Conservation (phyloP, 2,329 filamentous ascomycete genomes). For the Verticillium albo-atrum region DNA sequence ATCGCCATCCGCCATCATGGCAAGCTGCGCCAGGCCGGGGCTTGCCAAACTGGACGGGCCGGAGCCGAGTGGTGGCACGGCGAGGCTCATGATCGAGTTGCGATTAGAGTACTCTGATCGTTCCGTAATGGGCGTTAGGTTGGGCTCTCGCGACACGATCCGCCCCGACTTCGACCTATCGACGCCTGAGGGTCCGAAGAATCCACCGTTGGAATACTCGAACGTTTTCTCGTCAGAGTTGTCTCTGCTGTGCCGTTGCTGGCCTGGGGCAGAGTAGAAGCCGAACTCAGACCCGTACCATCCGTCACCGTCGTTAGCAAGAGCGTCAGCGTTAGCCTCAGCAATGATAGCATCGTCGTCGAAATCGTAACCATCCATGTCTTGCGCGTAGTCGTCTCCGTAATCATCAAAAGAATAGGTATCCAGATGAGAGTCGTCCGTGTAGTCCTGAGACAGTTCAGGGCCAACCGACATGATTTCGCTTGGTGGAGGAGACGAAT, state of each 20-base stretch:
- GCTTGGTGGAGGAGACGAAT: conserved; percentile 37
- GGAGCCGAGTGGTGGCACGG: conserved; percentile 41
- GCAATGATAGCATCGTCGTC: conserved; percentile 91
- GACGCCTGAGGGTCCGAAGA: conserved; percentile 74
- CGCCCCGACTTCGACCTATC: conserved; percentile 70
- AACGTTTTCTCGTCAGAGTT: conserved; percentile 36
- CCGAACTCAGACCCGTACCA: conserved; percentile 97
- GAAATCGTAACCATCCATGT: conserved; percentile 60
- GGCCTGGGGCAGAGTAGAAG: conserved; percentile 64
- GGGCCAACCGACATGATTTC: conserved; percentile 13
- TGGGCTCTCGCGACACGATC: conserved; percentile 76
- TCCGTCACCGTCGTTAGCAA: conserved; percentile 88
- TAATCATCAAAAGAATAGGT: conserved; percentile 15
- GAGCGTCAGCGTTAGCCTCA: conserved; percentile 87
- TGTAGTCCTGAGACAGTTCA: background rate
- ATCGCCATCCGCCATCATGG: conserved; percentile 54
- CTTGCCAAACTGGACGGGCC: conserved; percentile 55
- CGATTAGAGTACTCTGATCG: conserved; percentile 93
- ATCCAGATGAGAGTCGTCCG: conserved; percentile 1
- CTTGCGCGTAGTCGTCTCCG: conserved; percentile 37
- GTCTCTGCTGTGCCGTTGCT: conserved; percentile 37
- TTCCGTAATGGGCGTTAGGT: conserved; percentile 93
- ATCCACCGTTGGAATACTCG: conserved; percentile 76
- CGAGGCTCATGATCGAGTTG: conserved; percentile 80
- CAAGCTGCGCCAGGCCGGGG: conserved; percentile 73